Conservation (phyloP, 23 red algal species). For the Agarophyton chilense region DNA sequence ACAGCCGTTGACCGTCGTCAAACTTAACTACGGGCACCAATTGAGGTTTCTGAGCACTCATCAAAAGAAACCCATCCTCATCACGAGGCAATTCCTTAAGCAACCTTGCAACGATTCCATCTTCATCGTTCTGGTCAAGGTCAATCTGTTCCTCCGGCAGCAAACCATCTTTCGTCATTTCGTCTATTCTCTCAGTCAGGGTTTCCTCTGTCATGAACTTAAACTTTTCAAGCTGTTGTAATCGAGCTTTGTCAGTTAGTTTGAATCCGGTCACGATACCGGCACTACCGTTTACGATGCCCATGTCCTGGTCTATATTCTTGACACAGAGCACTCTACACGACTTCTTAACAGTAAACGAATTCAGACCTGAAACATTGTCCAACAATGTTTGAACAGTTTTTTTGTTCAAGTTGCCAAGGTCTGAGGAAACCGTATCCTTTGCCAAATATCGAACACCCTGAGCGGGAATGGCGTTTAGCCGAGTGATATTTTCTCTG, state of each 20-base stretch:
- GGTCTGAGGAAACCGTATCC: neutral
- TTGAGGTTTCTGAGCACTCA: neutral
- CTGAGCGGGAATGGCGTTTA: conserved; percentile 8
- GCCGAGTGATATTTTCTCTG: conserved; percentile 19
- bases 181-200: neutral
- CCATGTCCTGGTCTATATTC: conserved; percentile 47
- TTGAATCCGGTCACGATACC: conserved; percentile 60
- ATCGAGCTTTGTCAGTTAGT: neutral
- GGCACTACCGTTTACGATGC: conserved; percentile 55
- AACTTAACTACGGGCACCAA: conserved; percentile 48
- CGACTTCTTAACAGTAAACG: conserved; percentile 21
- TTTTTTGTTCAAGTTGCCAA: conserved; percentile 3
- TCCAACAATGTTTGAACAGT: conserved; percentile 30
- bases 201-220: neutral
- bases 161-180: conserved; percentile 14
- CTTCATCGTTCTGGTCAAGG: neutral
- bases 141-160: conserved; percentile 13
- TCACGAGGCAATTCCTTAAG: neutral
- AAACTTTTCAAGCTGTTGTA: conserved; percentile 17
- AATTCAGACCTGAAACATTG: neutral
- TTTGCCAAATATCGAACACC: conserved; percentile 40
- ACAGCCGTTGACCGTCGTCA: conserved; percentile 29
- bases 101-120: neutral
- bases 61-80: neutral
- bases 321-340: conserved; percentile 61